Conservation (phyloP, 108 stramenopile genomes). For the Discostella pseudostelligera region DNA sequence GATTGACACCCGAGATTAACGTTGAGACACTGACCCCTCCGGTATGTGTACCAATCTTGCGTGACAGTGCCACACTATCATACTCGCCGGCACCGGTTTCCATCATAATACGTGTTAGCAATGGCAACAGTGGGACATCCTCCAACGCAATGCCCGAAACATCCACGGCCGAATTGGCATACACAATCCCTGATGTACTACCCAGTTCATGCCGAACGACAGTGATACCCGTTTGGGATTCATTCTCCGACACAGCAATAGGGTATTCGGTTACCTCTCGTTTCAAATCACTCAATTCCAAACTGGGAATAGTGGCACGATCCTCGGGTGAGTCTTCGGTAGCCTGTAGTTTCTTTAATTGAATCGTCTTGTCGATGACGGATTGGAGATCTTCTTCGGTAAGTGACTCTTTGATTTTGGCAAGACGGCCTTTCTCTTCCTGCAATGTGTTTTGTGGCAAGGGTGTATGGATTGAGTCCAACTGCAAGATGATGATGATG, state of each 20-base stretch:
- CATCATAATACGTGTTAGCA: slow-evolving; percentile 87
- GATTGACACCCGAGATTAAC: slow-evolving; percentile 68
- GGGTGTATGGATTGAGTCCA: too few species aligned
- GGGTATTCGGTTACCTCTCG: slow-evolving; percentile 87
- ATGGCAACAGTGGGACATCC: slow-evolving; percentile 85
- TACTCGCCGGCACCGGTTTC: slow-evolving; percentile 91
- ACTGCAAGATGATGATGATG: too few species aligned
- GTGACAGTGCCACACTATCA: slow-evolving; percentile 82
- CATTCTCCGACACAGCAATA: slow-evolving; percentile 79
- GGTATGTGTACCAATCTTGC: slow-evolving; percentile 85
- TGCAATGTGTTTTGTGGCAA: slow-evolving; percentile 7
- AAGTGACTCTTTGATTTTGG: slow-evolving; percentile 79
- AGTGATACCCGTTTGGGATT: slow-evolving; percentile 74
- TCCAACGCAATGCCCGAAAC: slow-evolving; percentile 75
- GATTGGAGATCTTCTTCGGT: slow-evolving; percentile 74
- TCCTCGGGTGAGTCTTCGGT: slow-evolving; percentile 91
- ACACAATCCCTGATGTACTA: slow-evolving; percentile 93
- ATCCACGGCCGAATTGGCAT: slow-evolving; percentile 83
- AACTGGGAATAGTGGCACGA: slow-evolving; percentile 89
- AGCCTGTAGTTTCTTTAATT: slow-evolving; percentile 87
- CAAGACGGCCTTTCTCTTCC: slow-evolving; percentile 78
- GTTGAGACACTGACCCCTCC: slow-evolving; percentile 76
- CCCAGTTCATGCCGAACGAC: slow-evolving; percentile 84
- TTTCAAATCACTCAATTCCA: slow-evolving; percentile 86
- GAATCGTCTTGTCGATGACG: slow-evolving; percentile 80